Base-by-base conservation (phyloP, 768 basidiomycete genomes). In the Megacollybia marginata region DNA sequence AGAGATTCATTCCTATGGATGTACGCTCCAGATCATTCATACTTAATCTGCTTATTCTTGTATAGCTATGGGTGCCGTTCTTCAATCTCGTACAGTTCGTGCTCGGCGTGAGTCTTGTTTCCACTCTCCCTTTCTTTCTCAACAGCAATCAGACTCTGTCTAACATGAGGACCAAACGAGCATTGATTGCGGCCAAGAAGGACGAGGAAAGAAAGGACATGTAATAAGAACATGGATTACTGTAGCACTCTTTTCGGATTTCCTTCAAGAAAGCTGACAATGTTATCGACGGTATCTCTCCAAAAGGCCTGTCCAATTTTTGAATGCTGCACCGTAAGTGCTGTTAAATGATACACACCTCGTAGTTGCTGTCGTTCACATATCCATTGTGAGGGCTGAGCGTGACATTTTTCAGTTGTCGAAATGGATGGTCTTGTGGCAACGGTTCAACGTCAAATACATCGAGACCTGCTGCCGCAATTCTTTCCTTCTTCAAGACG, bases 1-100 rank as follows among this genome's bases (percentile, higher is more conserved):
- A 92, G 63, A 82, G 72, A 52, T 90, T 85, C 63, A 66, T 94
- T 40, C 79, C 92, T 11, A 73, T 85, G 18, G 85, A 91, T 64
- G 86, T 86, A 54, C 49, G 76, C 57, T 33, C 47, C 44, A 9
- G 33, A n/a, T 33, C 42, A 31, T 44, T 7, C 9, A 33, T 15
- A 31, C 18, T 44, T 15, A 32, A 35, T 33, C 9, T 6, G 46
- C 33, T 15, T 38, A 47, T 9, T 45, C 18, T n/a, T 33, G 44
- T 47, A 23, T 55, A 89, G 85, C 73, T 91, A 42, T 92, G 91
- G 90, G 86, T 88, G 0, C 86, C 87, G 9, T 94, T 88, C 70
- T 92, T 93, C 76, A 91, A 83, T 63, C 57, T 76, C 33, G 69
- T 93, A 38, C 80, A 83, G 62, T 91, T 93, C 62, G 62, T 79